These are phyloP conservation scores for Escallonia rubra DNA, from an alignment of 129 eudicot genomes.

Conservation along the genomic window DNA sequence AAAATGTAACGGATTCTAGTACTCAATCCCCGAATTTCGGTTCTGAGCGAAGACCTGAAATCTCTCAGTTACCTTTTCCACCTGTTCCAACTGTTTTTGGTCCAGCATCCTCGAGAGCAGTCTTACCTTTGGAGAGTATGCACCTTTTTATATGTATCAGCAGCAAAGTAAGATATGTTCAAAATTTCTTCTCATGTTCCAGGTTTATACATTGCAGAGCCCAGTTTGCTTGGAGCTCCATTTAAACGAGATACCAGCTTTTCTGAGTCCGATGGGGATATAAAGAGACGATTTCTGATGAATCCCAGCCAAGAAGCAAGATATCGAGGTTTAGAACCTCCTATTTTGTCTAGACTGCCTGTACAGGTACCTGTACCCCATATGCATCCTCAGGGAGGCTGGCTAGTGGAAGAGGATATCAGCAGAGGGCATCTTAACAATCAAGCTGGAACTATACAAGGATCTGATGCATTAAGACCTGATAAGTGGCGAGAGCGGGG, in stretches of 20 bases:
- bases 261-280: conserved; percentile 25
- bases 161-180: not conserved
- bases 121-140: conserved; percentile 67
- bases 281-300: conserved; percentile 20
- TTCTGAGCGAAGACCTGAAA: conserved; percentile 47
- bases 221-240: conserved; percentile 79
- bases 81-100: conserved; percentile 37
- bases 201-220: conserved; percentile 38
- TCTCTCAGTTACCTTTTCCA: conserved; percentile 37
- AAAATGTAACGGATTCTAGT: conserved; percentile 26
- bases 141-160: not conserved
- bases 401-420: conserved; percentile 37
- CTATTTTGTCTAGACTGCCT: conserved; percentile 43
- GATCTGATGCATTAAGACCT: conserved; percentile 35
- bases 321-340: conserved; percentile 37
- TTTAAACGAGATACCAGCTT: conserved; percentile 37
- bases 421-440: conserved; percentile 23
- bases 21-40: conserved; percentile 20
- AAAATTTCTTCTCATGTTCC: not conserved
- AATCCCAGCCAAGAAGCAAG: conserved; percentile 25
- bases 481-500: conserved; percentile 32
- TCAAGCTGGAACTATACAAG: conserved; percentile 39
- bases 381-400: conserved; percentile 39
- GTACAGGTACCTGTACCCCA: conserved; percentile 20
- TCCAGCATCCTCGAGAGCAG: conserved; percentile 38